These are phyloP conservation scores for Tetraselmis striata DNA, from an alignment of 139 green algal genomes.

Conservation along the genomic window DNA sequence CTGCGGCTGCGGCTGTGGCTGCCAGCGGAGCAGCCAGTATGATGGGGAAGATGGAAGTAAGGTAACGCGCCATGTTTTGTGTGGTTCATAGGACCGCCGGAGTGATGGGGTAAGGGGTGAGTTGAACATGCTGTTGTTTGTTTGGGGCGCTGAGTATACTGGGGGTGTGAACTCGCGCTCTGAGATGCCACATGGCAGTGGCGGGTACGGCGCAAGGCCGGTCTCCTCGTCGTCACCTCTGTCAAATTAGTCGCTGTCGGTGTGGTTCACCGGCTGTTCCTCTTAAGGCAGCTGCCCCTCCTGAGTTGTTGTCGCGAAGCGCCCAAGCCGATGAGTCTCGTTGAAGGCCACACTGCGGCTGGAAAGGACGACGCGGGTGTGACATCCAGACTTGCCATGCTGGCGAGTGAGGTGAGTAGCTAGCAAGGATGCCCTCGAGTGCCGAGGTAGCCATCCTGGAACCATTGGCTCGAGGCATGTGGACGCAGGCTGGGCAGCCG, in stretches of 20 bases:
- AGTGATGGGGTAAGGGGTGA: not conserved
- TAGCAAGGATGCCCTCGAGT: not conserved
- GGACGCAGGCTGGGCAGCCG: not conserved
- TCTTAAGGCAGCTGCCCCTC: no score
- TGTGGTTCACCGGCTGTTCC: not conserved
- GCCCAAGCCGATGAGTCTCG: not conserved
- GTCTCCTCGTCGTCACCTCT: no score
- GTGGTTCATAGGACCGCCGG: not conserved
- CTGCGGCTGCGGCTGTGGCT: not conserved
- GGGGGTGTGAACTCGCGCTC: no score
- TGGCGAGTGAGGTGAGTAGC: not conserved
- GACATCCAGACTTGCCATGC: not conserved
- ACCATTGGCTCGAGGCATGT: not conserved
- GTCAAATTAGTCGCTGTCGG: no score
- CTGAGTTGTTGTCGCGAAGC: not conserved
- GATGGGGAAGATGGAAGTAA: no score
- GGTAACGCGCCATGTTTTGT: not conserved
- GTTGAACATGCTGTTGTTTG: not conserved
- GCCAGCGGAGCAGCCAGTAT: no score
- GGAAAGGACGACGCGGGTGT: not conserved
- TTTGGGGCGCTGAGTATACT: no score
- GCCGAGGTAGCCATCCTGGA: not conserved
- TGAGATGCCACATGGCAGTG: no score
- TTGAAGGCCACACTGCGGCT: not conserved
- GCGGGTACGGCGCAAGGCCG: no score